These are phyloP conservation scores for Eragrostis tef DNA, from an alignment of 202 grass and related monocot species.

Conservation along the genomic window DNA sequence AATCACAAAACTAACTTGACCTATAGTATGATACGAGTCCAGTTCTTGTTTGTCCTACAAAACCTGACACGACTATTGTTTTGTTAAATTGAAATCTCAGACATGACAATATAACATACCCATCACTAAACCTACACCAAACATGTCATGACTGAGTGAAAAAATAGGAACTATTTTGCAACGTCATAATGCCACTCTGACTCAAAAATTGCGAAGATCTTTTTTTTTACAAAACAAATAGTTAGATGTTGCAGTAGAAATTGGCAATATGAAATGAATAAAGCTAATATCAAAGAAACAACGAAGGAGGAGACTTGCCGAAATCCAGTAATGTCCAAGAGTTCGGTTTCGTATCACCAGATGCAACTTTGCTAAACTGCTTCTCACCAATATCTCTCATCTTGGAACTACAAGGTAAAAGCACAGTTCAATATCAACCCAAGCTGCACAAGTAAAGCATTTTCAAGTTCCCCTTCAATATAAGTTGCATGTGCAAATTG, in stretches of 20 bases:
- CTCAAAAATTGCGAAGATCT: neutral
- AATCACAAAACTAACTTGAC: neutral
- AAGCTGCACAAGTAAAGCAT: neutral
- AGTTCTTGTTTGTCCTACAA: neutral
- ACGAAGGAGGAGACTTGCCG: constrained; percentile 49
- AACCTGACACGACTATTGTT: neutral
- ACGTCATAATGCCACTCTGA: neutral
- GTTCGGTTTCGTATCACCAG: constrained; percentile 91
- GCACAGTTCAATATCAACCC: constrained; percentile 13
- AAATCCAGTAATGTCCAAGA: constrained; percentile 96
- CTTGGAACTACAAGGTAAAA: constrained; percentile 60
- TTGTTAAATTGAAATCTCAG: neutral
- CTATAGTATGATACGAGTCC: neutral
- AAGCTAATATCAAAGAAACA: constrained; percentile 19
- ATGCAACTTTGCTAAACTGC: constrained; percentile 80
- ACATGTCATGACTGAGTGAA: neutral
- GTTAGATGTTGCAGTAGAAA: constrained; percentile 9
- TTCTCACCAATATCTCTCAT: constrained; percentile 90
- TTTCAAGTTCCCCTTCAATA: neutral
- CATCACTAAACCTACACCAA: neutral
- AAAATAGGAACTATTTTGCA: constrained; percentile 20
- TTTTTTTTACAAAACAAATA: neutral
- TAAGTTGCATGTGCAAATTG: neutral
- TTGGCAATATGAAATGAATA: constrained; percentile 30
- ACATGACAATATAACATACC: neutral